These are phyloP conservation scores for Penicillium sp. DNA, from an alignment of 2,329 filamentous ascomycete species.

Conservation along the genomic window DNA sequence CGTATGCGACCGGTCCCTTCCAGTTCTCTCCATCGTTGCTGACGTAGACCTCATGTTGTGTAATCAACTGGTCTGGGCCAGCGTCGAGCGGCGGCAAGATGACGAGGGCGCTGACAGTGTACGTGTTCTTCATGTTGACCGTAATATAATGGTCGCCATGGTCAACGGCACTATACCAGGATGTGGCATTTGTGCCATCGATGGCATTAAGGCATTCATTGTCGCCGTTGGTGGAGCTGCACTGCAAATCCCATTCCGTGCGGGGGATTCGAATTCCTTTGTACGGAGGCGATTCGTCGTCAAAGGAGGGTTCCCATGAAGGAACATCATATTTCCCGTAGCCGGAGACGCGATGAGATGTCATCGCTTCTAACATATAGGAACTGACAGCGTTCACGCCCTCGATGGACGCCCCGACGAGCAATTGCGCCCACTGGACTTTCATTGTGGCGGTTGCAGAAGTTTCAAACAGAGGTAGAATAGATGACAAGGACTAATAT, in stretches of 20 bases:
- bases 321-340: slow-evolving; percentile 4
- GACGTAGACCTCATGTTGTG: slow-evolving; percentile 8
- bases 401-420: slow-evolving; percentile 4
- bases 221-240: slow-evolving; percentile 4
- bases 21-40: slow-evolving; percentile 4
- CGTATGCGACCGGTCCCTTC: slow-evolving; percentile 7
- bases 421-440: slow-evolving; percentile 5
- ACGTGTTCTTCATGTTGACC: not conserved
- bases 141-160: too few species aligned
- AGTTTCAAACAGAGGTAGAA: too few species aligned
- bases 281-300: slow-evolving; percentile 14
- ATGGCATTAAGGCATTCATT: slow-evolving; percentile 4
- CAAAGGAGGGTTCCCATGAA: slow-evolving; percentile 1
- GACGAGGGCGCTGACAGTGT: slow-evolving; percentile 5
- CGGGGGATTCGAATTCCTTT: slow-evolving; percentile 8
- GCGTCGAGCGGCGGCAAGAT: slow-evolving; percentile 3
- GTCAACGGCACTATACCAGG: slow-evolving; percentile 2
- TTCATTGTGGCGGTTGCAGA: slow-evolving; percentile 1
- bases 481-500: not conserved
- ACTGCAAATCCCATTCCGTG: slow-evolving; percentile 10
- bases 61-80: slow-evolving; percentile 3
- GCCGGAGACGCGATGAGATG: slow-evolving; percentile 5
- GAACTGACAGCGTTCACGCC: slow-evolving; percentile 5
- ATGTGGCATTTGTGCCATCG: slow-evolving; percentile 6
- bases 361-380: slow-evolving; percentile 11